Base-by-base conservation (phyloP, 306 rosid genomes). In the Fagus crenata region DNA sequence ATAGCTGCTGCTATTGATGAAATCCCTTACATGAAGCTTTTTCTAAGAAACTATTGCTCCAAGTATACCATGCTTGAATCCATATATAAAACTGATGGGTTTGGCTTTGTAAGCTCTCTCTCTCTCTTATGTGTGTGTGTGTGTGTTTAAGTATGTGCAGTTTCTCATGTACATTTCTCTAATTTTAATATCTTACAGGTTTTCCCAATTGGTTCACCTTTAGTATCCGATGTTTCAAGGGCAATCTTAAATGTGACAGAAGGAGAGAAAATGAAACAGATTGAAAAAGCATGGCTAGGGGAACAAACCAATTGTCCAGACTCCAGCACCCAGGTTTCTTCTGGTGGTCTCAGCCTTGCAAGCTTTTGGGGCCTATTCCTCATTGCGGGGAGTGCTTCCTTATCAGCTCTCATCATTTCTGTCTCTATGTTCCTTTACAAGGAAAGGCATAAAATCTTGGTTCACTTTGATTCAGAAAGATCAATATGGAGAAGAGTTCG, bases 321-420 rank as follows among this genome's bases (percentile, higher is more conserved):
- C 32, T 58, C 90, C 22, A 73, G 32, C 56, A 2, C 64, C 15
- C 53, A 64, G n/a, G 32, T 78, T 18, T 79, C 89, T 64, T 83
- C 90, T 0, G n/a, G 58, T 4, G 81, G 78, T 77, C 88, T 91
- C 1, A 83, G 87, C 69, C 85, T 92, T 1, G 75, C 73, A 4
- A 89, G 87, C 81, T 89, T 89, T 22, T 77, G 89, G 85, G 93
- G 91, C 4, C 81, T 90, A 9, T 90, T 90, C 77, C 81, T 90
- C 33, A 67, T 88, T 14, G 87, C 80, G 1, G 83, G 85, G 32
- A 42, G n/a, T 46, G 78, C 86, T 69, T 86, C 85, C 0, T 0
- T 83, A 2, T n/a, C 32, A 5, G 85, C 90, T 15, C 84, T 90
- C 2, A 1, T 71, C n/a, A 5, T 81, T 65, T 85, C 53, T 53